Base-by-base conservation (phyloP, 2,329 filamentous ascomycete species). In the Phialophora chinensis region DNA sequence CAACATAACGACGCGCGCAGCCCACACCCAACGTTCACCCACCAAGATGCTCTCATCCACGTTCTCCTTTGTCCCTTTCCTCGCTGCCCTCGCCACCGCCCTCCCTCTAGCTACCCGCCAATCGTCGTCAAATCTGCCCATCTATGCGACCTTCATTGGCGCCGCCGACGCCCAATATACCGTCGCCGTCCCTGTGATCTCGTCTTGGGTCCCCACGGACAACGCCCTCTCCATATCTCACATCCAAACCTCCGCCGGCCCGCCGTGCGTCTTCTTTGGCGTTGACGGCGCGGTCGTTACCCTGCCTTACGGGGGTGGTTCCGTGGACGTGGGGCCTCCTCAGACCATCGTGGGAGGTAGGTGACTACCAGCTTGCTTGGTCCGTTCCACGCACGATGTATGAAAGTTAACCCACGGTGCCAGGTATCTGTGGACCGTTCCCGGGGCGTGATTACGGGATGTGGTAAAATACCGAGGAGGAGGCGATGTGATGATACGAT, bases 211-310 rank as follows among this genome's bases (percentile, higher is more conserved):
- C n/a, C 61, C 66, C 2, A 70, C 68, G 27, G 62, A 66, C 56
- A 65, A 65, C 35, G 35, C 33, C 11, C 60, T 68, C 44, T 64
- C 59, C 23, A 70, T 55, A 67, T 70, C 29, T 47, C 27, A 70
- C 50, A 67, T 70, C 35, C 55, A 60, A 4, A 63, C 63, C 53
- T n/a, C 49, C 10, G 60, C 63, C 17, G 65, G 63, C 35, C 58
- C 17, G 58, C 60, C 63, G 3, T 70, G 68, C 29, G 61, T 57
- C 38, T 70, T 70, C 50, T 70, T 70, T 56, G 68, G 68, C 31
- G 57, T 68, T 23, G 68, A 70, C 47, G 66, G 68, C 17, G 60
- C 63, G 17, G 66, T 70, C 29, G 49, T 68, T 33, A 49, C 61
- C 23, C 54, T 59, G 23, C 68, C 68, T 4, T 29, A 52, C 10